Percentiles rank a stretch among this genome's conserved stretches.
phyloP scores from a whole-genome alignment of 2,329 filamentous ascomycete genomes.

The Nigrospora sphaerica region DNA sequence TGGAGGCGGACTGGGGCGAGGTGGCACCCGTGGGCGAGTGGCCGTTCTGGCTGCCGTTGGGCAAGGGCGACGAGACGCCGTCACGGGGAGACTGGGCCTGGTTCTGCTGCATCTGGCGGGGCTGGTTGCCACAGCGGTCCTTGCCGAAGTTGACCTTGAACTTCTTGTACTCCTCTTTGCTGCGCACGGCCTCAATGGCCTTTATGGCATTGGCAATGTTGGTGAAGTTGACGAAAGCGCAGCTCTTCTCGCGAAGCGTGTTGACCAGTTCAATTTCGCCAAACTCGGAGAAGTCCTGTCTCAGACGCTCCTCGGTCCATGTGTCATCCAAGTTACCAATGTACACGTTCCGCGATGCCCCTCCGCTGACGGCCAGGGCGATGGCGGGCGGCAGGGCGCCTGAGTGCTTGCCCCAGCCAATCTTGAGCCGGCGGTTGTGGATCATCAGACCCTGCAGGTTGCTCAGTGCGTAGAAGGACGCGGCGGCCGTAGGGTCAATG shows the following conservation, averaged over 20 bases:
- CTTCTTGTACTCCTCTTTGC: constrained; percentile 91
- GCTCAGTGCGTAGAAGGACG: constrained; percentile 95
- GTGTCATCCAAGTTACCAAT: constrained; percentile 95
- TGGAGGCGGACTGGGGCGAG: constrained; percentile 46
- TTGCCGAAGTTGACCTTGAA: constrained; percentile 99
- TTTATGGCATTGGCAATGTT: constrained; percentile 99
- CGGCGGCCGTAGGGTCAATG: constrained; percentile 95
- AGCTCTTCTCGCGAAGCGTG: constrained; percentile 95
- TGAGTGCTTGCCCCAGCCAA: constrained; percentile 99
- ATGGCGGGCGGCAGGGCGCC: constrained; percentile 93
- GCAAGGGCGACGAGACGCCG: constrained; percentile 48
- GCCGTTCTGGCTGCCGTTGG: constrained; percentile 54
- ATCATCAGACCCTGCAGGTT: constrained; percentile 99
- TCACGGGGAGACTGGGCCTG: constrained; percentile 63
- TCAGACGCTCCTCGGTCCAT: constrained; percentile 91
- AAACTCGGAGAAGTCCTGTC: constrained; percentile 95
- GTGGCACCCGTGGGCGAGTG: constrained; percentile 46
- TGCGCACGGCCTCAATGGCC: constrained; percentile 91
- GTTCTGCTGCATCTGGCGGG: constrained; percentile 69
- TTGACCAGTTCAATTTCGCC: constrained; percentile 98
- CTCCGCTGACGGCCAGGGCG: constrained; percentile 89
- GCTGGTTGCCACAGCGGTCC: constrained; percentile 93
- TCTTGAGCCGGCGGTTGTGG: constrained; percentile 94
- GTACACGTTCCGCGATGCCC: constrained; percentile 97
- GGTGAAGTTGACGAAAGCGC: constrained; percentile 98